These are phyloP conservation scores for Metschnikowia vanudenii DNA, from an alignment of 805 yeast genomes.

Conservation along the genomic window DNA sequence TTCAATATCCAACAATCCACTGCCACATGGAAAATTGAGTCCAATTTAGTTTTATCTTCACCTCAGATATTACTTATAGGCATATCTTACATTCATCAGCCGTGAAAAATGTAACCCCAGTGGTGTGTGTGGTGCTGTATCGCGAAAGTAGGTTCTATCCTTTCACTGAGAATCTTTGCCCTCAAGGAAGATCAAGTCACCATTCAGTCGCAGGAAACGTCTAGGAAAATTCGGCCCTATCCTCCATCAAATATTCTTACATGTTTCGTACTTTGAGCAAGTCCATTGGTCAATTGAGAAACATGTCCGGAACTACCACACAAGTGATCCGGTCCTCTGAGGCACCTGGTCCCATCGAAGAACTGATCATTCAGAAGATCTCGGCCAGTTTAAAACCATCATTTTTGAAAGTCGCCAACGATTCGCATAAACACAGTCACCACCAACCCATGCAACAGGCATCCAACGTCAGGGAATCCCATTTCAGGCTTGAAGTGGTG, in stretches of 20 bases:
- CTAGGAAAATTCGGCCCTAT: no score
- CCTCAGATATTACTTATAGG: no score
- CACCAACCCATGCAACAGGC: conserved; percentile 82
- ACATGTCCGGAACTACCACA: conserved; percentile 11
- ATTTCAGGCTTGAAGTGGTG: conserved; percentile 72
- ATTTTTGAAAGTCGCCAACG: conserved; percentile 60
- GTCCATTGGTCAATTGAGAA: conserved; percentile 1
- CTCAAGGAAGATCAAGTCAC: no score
- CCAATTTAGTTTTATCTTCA: no score
- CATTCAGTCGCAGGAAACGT: no score
- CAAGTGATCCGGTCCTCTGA: conserved; percentile 17
- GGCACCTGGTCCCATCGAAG: conserved; percentile 49
- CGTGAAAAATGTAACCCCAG: no score
- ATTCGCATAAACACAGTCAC: conserved; percentile 83
- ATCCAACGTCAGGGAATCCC: conserved; percentile 71
- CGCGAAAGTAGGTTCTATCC: no score
- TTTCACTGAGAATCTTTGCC: no score
- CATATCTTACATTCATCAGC: no score
- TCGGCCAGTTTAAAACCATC: conserved; percentile 42
- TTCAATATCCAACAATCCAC: no score
- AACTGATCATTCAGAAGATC: conserved; percentile 46
- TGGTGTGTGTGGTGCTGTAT: neutral
- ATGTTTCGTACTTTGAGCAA: conserved; percentile 9
- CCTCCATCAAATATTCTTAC: neutral
- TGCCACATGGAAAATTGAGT: no score